Conservation (phyloP, 2,329 filamentous ascomycete genomes). For the Pseudogymnoascus sp. region DNA sequence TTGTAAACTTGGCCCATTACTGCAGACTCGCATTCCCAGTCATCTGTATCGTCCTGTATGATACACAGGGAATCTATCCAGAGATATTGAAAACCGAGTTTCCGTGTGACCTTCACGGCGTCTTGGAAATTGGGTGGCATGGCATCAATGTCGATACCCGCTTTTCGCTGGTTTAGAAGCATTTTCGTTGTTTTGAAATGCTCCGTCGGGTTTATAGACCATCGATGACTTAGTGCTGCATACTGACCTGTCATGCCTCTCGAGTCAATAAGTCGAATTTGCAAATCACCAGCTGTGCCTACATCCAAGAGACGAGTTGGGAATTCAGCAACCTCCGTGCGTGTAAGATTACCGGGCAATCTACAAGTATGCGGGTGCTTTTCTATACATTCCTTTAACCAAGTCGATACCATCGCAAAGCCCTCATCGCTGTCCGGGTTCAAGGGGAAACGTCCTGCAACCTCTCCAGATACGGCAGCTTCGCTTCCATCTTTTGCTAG, state of each 20-base stretch:
- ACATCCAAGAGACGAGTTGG: not conserved
- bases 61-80: not conserved
- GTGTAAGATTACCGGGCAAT: not conserved
- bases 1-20: conserved; percentile 17
- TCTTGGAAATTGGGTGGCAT: not conserved
- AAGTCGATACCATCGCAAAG: not conserved
- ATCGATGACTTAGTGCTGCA: not conserved
- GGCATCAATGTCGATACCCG: not conserved
- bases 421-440: not conserved
- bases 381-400: not conserved
- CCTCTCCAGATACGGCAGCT: not conserved
- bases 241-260: not conserved
- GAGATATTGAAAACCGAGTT: not conserved
- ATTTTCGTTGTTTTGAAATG: not conserved
- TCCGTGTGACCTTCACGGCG: not conserved
- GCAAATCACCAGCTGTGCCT: not conserved
- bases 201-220: not conserved
- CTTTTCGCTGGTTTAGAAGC: not conserved
- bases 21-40: conserved; percentile 17
- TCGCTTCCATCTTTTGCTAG: not conserved
- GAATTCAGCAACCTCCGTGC: not conserved
- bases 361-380: not conserved
- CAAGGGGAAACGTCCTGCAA: not conserved
- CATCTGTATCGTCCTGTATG: conserved; percentile 12
- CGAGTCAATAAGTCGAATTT: not conserved